Conservation (phyloP, 2,329 filamentous ascomycete genomes). For the Teratosphaeria zuluensis region DNA sequence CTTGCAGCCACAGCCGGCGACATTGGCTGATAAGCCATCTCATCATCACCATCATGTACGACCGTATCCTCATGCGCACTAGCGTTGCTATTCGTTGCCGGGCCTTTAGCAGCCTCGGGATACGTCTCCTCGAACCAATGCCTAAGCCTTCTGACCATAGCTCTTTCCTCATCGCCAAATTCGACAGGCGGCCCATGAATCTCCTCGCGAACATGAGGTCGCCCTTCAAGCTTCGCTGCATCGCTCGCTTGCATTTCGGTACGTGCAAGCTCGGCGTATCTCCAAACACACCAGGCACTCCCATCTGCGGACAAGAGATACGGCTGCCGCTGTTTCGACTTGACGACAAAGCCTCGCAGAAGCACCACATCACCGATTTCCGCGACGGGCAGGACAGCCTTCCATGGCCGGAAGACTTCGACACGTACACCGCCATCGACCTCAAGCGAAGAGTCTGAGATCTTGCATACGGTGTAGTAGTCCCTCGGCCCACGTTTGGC, state of each 20-base stretch:
- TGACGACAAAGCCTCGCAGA: slow-evolving; percentile 35
- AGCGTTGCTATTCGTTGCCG: background rate
- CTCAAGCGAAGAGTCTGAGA: slow-evolving; percentile 29
- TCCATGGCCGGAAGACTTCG: slow-evolving; percentile 36
- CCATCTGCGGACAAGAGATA: slow-evolving; percentile 32
- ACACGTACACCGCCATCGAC: slow-evolving; percentile 18
- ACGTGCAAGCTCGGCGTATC: slow-evolving; percentile 15
- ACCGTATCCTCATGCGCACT: background rate
- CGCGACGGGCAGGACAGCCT: slow-evolving; percentile 31
- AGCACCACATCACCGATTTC: slow-evolving; percentile 36
- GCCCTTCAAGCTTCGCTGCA: slow-evolving; percentile 13
- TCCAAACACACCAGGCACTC: slow-evolving; percentile 41
- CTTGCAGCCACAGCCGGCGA: background rate
- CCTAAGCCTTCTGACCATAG: slow-evolving; percentile 30
- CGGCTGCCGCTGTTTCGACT: slow-evolving; percentile 27
- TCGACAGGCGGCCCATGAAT: slow-evolving; percentile 38
- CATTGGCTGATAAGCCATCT: background rate
- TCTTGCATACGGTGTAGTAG: slow-evolving; percentile 32
- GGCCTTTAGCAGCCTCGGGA: background rate
- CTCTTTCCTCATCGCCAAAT: slow-evolving; percentile 36
- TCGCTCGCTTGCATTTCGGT: slow-evolving; percentile 18
- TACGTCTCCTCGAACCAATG: slow-evolving; percentile 25
- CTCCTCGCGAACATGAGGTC: slow-evolving; percentile 27
- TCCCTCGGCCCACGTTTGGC: slow-evolving; percentile 35
- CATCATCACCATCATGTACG: background rate